Conservation (phyloP, 345 rosid species). For the Acer saccharum region DNA sequence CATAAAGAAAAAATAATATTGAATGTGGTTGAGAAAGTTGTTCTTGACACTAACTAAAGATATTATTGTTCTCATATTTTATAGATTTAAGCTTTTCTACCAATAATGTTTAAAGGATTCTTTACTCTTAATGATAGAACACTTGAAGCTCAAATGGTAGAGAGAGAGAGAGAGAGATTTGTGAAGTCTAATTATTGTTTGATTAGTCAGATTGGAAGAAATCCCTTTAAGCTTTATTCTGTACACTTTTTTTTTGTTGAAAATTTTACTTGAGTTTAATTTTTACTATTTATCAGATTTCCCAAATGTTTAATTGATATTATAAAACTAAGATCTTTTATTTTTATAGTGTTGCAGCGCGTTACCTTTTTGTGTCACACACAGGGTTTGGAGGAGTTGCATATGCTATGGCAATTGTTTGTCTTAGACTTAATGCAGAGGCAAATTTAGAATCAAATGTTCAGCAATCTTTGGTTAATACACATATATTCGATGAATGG, state of each 20-base stretch:
- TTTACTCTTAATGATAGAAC: too few relatives aligned
- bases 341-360: conserved; percentile 57
- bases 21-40: neutral
- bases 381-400: conserved; percentile 93
- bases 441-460: conserved; percentile 35
- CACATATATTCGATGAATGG: conserved; percentile 32
- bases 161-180: too few relatives aligned
- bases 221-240: neutral
- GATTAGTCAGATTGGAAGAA: neutral
- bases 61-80: neutral
- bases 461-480: conserved; percentile 34
- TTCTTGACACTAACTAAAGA: neutral
- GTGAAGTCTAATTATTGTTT: too few relatives aligned
- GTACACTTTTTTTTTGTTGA: neutral
- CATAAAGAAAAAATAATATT: neutral
- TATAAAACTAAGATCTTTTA: conserved; percentile 9
- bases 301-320: conserved; percentile 7
- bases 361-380: conserved; percentile 88
- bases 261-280: neutral
- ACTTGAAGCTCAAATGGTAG: too few relatives aligned
- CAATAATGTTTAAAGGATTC: too few relatives aligned
- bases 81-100: neutral
- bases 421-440: conserved; percentile 70
- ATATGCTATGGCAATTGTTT: conserved; percentile 87
- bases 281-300: neutral